These are phyloP conservation scores for Aspergillus tubingensis DNA, from an alignment of 2,329 filamentous ascomycete genomes.

Conservation along the genomic window DNA sequence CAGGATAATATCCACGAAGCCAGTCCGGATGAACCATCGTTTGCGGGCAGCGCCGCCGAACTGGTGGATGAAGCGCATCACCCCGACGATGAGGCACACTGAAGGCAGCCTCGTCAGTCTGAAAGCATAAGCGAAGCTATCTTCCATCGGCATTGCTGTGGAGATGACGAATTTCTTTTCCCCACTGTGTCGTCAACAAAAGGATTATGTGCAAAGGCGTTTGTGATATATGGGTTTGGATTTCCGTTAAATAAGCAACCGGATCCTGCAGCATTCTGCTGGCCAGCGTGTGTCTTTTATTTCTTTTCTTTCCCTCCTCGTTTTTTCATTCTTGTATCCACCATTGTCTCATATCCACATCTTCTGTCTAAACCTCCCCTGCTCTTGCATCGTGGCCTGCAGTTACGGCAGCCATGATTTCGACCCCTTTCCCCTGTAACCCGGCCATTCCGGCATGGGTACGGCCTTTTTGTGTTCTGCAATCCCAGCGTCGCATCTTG, in stretches of 20 bases:
- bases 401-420: background rate
- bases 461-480: background rate
- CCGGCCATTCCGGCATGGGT: background rate
- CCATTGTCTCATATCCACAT: background rate
- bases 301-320: background rate
- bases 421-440: background rate
- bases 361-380: background rate
- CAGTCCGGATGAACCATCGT: constrained; percentile 39
- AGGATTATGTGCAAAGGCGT: constrained; percentile 15
- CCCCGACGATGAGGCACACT: constrained; percentile 15
- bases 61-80: constrained; percentile 41
- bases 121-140: too few species aligned
- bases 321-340: background rate
- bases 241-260: constrained; percentile 13
- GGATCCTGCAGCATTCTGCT: constrained; percentile 3
- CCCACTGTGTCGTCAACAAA: constrained; percentile 11
- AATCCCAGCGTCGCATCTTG: constrained; percentile 11
- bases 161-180: constrained; percentile 3
- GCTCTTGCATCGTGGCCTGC: background rate
- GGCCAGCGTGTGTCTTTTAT: background rate
- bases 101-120: background rate
- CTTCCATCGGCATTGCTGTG: too few species aligned
- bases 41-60: constrained; percentile 48
- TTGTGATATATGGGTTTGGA: constrained; percentile 17
- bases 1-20: constrained; percentile 51